Evolutionary conservation across 345 rosid genomes (phyloP).

Genomic region (Rhizophora apiculata): DNA sequence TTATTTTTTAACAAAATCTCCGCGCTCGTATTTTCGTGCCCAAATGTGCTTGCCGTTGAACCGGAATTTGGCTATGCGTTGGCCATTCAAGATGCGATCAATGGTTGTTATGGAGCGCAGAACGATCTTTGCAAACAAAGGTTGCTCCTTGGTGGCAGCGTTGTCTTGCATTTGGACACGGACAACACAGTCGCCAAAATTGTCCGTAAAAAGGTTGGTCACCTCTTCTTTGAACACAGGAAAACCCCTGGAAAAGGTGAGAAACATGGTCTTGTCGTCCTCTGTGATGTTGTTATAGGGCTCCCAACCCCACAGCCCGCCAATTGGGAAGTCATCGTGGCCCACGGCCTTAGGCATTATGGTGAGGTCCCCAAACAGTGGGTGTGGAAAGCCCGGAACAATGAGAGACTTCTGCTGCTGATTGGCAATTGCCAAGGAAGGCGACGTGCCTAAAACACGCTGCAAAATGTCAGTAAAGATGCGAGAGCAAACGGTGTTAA

Average conservation of each 20-base stretch:
- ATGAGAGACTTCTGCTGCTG: conserved; percentile 13
- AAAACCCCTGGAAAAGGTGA: conserved; percentile 48
- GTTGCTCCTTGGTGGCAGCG: conserved; percentile 24
- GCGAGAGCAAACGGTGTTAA: conserved; percentile 31
- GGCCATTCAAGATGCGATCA: conserved; percentile 35
- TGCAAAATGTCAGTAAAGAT: conserved; percentile 42
- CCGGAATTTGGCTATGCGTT: conserved; percentile 40
- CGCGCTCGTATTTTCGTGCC: conserved; percentile 51
- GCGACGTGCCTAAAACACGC: conserved; percentile 6
- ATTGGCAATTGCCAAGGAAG: neutral
- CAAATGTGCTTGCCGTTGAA: conserved; percentile 51
- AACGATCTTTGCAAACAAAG: conserved; percentile 42
- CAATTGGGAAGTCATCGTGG: conserved; percentile 18
- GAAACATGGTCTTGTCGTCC: conserved; percentile 46
- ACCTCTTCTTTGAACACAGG: conserved; percentile 40
- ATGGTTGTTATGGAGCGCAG: conserved; percentile 24
- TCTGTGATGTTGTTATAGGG: conserved; percentile 17
- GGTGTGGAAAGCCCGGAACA: conserved; percentile 43
- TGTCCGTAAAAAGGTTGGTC: conserved; percentile 27
- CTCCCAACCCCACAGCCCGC: conserved; percentile 42
- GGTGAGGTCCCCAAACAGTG: conserved; percentile 30
- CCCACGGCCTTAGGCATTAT: conserved; percentile 23
- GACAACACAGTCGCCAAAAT: conserved; percentile 30
- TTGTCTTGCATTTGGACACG: conserved; percentile 37
- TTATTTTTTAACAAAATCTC: conserved; percentile 15